These are phyloP conservation scores for Melaleuca quinquenervia DNA, from an alignment of 345 rosid species.

Conservation along the genomic window DNA sequence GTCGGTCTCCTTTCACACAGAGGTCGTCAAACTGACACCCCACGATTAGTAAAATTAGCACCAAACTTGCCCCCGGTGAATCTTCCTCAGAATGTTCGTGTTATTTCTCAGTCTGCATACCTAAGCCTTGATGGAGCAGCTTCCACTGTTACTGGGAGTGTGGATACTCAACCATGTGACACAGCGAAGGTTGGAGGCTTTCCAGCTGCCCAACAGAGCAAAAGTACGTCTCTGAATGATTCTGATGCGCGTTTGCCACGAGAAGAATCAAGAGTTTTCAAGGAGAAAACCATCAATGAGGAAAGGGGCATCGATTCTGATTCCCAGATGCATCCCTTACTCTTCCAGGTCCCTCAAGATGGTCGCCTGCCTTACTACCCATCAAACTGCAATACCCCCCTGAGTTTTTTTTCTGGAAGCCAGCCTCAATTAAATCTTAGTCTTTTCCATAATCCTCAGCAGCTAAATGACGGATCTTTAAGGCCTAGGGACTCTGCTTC, in stretches of 20 bases:
- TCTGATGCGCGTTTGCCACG: slow-evolving; percentile 11
- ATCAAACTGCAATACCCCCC: slow-evolving; percentile 30
- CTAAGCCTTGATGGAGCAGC: slow-evolving; percentile 29
- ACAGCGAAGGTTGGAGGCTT: slow-evolving; percentile 5
- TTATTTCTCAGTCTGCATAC: slow-evolving; percentile 62
- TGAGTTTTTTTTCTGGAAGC: slow-evolving; percentile 65
- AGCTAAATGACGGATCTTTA: slow-evolving; percentile 20
- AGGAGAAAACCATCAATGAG: slow-evolving; percentile 32
- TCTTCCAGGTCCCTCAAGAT: slow-evolving; percentile 62
- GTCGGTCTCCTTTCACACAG: slow-evolving; percentile 28
- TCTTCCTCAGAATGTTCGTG: slow-evolving; percentile 86
- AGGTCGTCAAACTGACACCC: slow-evolving; percentile 28
- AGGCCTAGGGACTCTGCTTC: slow-evolving; percentile 31
- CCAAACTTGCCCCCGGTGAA: slow-evolving; percentile 90
- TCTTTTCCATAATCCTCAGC: slow-evolving; percentile 59
- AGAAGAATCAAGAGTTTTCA: slow-evolving; percentile 28
- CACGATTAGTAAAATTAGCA: slow-evolving; percentile 72
- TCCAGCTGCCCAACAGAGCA: slow-evolving; percentile 9
- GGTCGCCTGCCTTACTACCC: slow-evolving; percentile 47
- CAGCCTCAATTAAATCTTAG: slow-evolving; percentile 73
- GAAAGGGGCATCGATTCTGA: slow-evolving; percentile 34
- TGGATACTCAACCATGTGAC: neutral
- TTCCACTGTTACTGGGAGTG: slow-evolving; percentile 6
- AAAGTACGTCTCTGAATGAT: slow-evolving; percentile 17
- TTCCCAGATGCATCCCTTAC: slow-evolving; percentile 85